phyloP scores from a whole-genome alignment of 208 protist species.

The Novymonas esmeraldas region DNA sequence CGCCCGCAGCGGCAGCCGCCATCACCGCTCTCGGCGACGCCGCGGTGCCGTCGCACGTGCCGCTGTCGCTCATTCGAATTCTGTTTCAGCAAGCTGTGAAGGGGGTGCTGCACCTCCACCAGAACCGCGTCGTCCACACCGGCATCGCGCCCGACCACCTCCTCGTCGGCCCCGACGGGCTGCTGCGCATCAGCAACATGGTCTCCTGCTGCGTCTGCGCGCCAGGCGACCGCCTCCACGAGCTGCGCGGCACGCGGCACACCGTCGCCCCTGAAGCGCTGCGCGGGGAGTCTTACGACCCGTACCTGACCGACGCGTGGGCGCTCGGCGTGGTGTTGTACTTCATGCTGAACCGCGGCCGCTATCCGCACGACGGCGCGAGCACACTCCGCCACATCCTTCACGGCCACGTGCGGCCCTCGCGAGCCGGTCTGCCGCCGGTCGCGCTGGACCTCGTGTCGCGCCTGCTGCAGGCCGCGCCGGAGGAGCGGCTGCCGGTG shows the following conservation, averaged over 20 bases:
- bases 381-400: slow-evolving; percentile 88
- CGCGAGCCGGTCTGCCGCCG: slow-evolving; percentile 42
- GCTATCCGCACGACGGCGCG: slow-evolving; percentile 88
- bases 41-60: slow-evolving; percentile 12
- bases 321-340: slow-evolving; percentile 84
- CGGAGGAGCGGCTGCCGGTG: slow-evolving; percentile 63
- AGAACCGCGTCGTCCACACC: slow-evolving; percentile 71
- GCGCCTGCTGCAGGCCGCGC: slow-evolving; percentile 57
- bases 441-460: slow-evolving; percentile 62
- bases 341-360: slow-evolving; percentile 86
- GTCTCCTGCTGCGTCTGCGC: slow-evolving; percentile 67
- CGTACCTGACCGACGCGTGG: slow-evolving; percentile 83
- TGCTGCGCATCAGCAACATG: slow-evolving; percentile 76
- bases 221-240: slow-evolving; percentile 46
- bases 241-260: slow-evolving; percentile 78
- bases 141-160: slow-evolving; percentile 89
- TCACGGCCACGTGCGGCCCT: slow-evolving; percentile 57
- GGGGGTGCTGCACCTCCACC: slow-evolving; percentile 76
- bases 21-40: not conserved
- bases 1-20: slow-evolving; percentile 1
- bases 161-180: slow-evolving; percentile 63
- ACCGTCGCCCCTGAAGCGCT: slow-evolving; percentile 89
- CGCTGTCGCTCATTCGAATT: slow-evolving; percentile 30
- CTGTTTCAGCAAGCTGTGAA: slow-evolving; percentile 77
- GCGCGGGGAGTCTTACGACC: slow-evolving; percentile 66